Conservation (phyloP, 306 rosid species). For the Casuarina glauca region DNA sequence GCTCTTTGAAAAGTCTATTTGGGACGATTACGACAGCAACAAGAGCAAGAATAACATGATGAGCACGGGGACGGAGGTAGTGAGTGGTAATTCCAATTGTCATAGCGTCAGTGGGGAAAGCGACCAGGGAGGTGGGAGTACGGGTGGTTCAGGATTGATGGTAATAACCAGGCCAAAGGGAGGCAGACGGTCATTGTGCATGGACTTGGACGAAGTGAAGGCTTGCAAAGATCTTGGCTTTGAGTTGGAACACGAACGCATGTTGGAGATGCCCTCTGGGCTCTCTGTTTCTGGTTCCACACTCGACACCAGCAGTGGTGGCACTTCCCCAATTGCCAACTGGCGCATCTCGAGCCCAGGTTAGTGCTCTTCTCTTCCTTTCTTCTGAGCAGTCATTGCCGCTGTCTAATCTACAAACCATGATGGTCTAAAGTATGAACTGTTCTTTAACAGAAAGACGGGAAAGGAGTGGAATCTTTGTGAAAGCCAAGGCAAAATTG, state of each 20-base stretch:
- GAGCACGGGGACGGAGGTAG: conserved; percentile 12
- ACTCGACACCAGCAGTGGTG: conserved; percentile 65
- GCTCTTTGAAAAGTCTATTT: conserved; percentile 5
- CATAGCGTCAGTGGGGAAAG: conserved; percentile 45
- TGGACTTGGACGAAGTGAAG: conserved; percentile 85
- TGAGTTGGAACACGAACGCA: conserved; percentile 60
- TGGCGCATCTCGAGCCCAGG: conserved; percentile 86
- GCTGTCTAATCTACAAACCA: too few species aligned
- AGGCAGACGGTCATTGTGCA: conserved; percentile 60
- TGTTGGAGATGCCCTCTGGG: conserved; percentile 48
- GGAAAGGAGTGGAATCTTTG: too few species aligned
- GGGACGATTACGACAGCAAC: conserved; percentile 18
- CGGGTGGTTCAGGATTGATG: conserved; percentile 38
- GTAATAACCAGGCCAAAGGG: conserved; percentile 76
- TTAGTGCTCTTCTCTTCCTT: conserved; percentile 11
- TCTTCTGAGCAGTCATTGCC: background rate
- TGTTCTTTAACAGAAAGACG: too few species aligned
- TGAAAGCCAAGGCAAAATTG: too few species aligned
- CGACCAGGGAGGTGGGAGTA: conserved; percentile 37
- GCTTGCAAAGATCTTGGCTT: conserved; percentile 92
- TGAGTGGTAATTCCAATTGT: background rate
- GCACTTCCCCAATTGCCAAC: conserved; percentile 67
- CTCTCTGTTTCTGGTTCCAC: conserved; percentile 44
- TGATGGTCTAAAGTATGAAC: too few species aligned
- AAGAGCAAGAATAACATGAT: conserved; percentile 3